phyloP scores from a whole-genome alignment of 2,329 filamentous ascomycete species.

The Fusarium verrucosum region DNA sequence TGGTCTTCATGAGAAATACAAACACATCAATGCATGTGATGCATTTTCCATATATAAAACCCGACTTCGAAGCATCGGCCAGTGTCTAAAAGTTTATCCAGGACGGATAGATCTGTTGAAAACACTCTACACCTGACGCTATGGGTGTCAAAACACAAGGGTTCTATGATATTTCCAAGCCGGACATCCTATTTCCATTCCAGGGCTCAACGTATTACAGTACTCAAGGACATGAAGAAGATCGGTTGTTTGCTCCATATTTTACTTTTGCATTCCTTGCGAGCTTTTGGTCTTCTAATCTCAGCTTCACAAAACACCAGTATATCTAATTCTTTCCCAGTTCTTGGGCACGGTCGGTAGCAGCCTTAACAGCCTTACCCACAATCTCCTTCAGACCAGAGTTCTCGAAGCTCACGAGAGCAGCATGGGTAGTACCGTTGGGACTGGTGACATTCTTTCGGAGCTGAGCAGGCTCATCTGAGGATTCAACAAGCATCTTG shows the following conservation, averaged over 20 bases:
- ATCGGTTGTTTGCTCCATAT: too few species aligned
- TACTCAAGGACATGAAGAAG: too few species aligned
- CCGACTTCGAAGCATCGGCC: constrained; percentile 2
- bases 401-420: constrained; percentile 58
- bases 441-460: constrained; percentile 63
- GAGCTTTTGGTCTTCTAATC: accelerated
- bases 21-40: not conserved
- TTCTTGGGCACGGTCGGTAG: constrained; percentile 55
- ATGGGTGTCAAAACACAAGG: constrained; percentile 1
- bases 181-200: too few species aligned
- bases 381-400: constrained; percentile 56
- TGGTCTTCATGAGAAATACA: too few species aligned
- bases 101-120: accelerated
- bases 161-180: too few species aligned
- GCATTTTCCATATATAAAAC: constrained; percentile 7
- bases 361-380: constrained; percentile 58
- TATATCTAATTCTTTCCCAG: constrained; percentile 50
- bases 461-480: constrained; percentile 57
- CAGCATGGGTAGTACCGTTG: constrained; percentile 61
- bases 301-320: too few species aligned
- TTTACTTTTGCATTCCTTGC: not conserved
- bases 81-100: not conserved
- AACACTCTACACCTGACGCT: not conserved
- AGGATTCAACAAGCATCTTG: constrained; percentile 59
- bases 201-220: too few species aligned